Evolutionary conservation across 352 stramenopile genomes (phyloP).

Genomic region (Phytopythium sindhum): DNA sequence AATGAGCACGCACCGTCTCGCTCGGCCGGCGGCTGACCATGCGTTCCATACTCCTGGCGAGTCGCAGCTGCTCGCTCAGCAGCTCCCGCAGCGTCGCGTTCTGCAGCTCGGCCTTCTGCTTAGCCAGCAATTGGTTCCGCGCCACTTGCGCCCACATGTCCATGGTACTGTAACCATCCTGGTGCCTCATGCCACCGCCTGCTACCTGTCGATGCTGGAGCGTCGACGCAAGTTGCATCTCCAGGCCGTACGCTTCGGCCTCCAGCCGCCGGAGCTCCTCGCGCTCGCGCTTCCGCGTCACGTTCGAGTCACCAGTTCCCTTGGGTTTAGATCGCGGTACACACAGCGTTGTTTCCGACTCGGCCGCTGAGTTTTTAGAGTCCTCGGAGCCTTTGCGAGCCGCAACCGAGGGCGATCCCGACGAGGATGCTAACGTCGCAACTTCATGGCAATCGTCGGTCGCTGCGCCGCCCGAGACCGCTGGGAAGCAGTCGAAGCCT

Average conservation of each 20-base stretch:
- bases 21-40: not conserved
- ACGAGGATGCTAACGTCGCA: no score
- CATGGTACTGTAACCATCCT: not conserved
- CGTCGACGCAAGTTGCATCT: not conserved
- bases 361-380: no score
- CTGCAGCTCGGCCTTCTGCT: constrained; percentile 8
- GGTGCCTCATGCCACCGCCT: not conserved
- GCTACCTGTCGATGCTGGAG: not conserved
- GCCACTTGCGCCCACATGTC: constrained; percentile 5
- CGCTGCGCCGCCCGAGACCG: no score
- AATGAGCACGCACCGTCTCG: not conserved
- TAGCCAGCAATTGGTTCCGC: not conserved
- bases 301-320: constrained; percentile 1
- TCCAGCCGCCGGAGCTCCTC: constrained; percentile 3
- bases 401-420: no score
- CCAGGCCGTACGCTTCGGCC: not conserved
- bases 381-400: no score
- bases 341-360: not conserved
- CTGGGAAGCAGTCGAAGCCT: no score
- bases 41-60: constrained; percentile 5
- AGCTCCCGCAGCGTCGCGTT: constrained; percentile 8
- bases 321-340: not conserved
- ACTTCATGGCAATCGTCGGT: no score
- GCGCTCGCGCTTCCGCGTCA: constrained; percentile 8
- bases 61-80: constrained; percentile 1